Base-by-base conservation (phyloP, 129 eudicot genomes). In the Oenanthe sinensis region DNA sequence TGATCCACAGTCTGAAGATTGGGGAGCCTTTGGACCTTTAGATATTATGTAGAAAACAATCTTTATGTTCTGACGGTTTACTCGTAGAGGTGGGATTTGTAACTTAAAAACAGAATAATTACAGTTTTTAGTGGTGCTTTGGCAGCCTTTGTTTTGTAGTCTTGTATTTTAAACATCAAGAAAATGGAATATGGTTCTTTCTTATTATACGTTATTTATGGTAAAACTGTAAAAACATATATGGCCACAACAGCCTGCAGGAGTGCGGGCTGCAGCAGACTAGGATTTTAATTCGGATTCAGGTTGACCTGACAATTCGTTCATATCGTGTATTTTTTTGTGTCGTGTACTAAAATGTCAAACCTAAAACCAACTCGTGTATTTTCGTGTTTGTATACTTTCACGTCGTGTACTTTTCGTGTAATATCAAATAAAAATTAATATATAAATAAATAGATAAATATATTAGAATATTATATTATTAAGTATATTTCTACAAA, bases 1-100 rank as follows among this genome's bases (percentile, higher is more conserved):
- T 13, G 92, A 90, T 76, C 58, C 91, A 17, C 85, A 91, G 39
- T 83, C 93, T n/a, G 92, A 85, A 75, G 92, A 91, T 47, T 89
- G 91, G 89, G 88, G 85, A 42, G 78, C 86, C 8, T 81, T 83
- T 79, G 90, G 88, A 52, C 79, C 88, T 30, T 48, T 86, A 47
- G 86, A 83, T 78, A 16, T 82, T 63, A 82, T 16, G 78, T 76
- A 81, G 78, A 77, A 46, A 45, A 9, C 76, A 44, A 10, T 42
- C 16, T 72, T 22, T n/a, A 42, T n/a, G 3, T 72, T 22, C 4
- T n/a, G 49, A 42, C 15, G 68, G 22, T 40, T 40, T 42, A 24
- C 47, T 44, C 20, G 11, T 6, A 26, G 30, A 20, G 48, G 36
- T 72, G 75, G 30, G 28, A 71, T 71, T 19, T 42, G 28, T 16